phyloP scores from a whole-genome alignment of 805 yeast species.

The Myxozyma mucilagina region DNA sequence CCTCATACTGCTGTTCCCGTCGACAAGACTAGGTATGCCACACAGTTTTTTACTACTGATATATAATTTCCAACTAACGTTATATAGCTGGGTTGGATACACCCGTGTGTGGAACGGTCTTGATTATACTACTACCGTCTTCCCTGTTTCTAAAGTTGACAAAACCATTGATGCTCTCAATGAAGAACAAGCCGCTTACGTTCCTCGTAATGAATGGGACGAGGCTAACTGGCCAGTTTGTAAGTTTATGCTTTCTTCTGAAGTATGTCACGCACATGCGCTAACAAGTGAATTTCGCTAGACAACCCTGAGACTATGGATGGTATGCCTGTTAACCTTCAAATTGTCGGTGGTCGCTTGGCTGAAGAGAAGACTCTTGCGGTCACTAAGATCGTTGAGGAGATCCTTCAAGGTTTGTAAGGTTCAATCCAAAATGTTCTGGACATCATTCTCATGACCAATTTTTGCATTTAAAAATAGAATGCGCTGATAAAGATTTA shows the following conservation, averaged over 20 bases:
- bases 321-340: conserved; percentile 34
- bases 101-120: conserved; percentile 36
- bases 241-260: conserved; percentile 4
- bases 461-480: neutral
- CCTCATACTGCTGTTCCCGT: conserved; percentile 47
- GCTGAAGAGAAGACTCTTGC: conserved; percentile 35
- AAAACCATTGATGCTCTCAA: conserved; percentile 26
- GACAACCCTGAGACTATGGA: conserved; percentile 33
- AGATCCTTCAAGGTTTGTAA: conserved; percentile 17
- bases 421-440: neutral
- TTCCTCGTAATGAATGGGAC: conserved; percentile 33
- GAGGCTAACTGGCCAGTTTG: conserved; percentile 30
- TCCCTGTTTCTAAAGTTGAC: conserved; percentile 34
- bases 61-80: neutral
- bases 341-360: conserved; percentile 30
- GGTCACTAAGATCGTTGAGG: conserved; percentile 35
- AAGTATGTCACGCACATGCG: neutral
- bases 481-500: too few species aligned
- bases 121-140: conserved; percentile 34
- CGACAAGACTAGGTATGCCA: conserved; percentile 41
- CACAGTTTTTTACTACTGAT: neutral
- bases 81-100: conserved; percentile 32
- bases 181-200: conserved; percentile 27
- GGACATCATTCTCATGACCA: neutral
- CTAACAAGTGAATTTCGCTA: neutral